Conservation (phyloP, 371 early-diverging fungal genomes). For the Sporodiniella umbellata region DNA sequence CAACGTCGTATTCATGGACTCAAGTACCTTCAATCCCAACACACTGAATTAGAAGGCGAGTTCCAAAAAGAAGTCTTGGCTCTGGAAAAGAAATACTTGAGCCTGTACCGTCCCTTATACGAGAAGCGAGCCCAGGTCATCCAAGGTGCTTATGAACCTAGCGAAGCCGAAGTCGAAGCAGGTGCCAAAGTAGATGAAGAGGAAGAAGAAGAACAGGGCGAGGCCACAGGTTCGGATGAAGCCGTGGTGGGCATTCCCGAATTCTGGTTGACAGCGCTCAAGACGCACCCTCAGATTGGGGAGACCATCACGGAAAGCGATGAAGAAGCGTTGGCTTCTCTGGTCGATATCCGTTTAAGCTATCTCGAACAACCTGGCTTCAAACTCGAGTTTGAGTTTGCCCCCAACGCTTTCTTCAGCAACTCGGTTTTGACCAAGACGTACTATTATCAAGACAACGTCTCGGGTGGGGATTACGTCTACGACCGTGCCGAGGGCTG, state of each 20-base stretch:
- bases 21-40: slow-evolving; percentile 80
- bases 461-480: slow-evolving; percentile 73
- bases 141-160: slow-evolving; percentile 79
- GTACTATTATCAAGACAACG: slow-evolving; percentile 79
- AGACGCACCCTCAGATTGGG: slow-evolving; percentile 75
- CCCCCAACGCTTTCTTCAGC: slow-evolving; percentile 84
- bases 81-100: slow-evolving; percentile 91
- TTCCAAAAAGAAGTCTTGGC: slow-evolving; percentile 88
- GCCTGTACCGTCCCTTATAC: slow-evolving; percentile 80
- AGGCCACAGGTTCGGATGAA: slow-evolving; percentile 30
- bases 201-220: slow-evolving; percentile 36
- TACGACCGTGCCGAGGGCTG: slow-evolving; percentile 91
- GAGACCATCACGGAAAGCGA: slow-evolving; percentile 89
- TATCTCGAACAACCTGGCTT: slow-evolving; percentile 91
- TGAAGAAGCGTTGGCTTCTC: slow-evolving; percentile 76
- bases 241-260: slow-evolving; percentile 66
- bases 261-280: slow-evolving; percentile 93
- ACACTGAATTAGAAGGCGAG: slow-evolving; percentile 72
- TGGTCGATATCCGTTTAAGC: slow-evolving; percentile 80
- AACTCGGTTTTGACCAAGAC: slow-evolving; percentile 87
- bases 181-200: slow-evolving; percentile 61
- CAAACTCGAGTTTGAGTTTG: slow-evolving; percentile 89
- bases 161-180: slow-evolving; percentile 73
- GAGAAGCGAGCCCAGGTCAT: slow-evolving; percentile 79
- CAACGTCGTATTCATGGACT: slow-evolving; percentile 81